A percentile compares a stretch with the other conserved stretches of the same genome.
Conservation (phyloP, 192 early-diverging fungal species). For the Fimicolochytrium jonesii region DNA sequence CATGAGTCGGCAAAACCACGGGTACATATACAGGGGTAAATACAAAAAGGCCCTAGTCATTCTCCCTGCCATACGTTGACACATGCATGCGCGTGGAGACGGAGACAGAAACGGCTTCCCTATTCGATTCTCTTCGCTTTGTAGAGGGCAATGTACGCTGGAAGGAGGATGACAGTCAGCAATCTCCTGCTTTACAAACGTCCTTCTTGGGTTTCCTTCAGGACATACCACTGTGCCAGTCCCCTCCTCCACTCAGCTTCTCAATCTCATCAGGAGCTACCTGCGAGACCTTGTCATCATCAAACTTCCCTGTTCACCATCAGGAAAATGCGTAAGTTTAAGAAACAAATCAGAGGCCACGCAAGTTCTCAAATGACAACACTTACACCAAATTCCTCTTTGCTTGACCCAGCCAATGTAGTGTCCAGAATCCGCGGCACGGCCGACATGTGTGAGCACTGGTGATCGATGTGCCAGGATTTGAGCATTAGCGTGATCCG, state of each 20-base stretch:
- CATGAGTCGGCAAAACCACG: no score
- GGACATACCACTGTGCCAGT: constrained; percentile 46
- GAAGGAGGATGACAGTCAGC: no score
- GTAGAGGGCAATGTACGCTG: constrained; percentile 86
- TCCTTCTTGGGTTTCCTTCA: neutral
- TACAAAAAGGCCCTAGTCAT: no score
- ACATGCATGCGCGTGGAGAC: no score
- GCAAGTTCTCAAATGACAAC: no score
- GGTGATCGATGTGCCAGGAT: no score
- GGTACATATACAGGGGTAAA: no score
- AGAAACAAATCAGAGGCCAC: neutral
- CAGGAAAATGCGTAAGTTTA: neutral
- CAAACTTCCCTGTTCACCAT: constrained; percentile 64
- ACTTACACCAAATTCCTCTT: constrained; percentile 50
- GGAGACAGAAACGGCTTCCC: constrained; percentile 59
- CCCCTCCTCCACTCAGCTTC: constrained; percentile 87
- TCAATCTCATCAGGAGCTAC: constrained; percentile 82
- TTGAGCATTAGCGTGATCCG: no score
- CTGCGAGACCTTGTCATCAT: constrained; percentile 90
- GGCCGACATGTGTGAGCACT: constrained; percentile 93
- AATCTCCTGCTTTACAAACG: neutral
- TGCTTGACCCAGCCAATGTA: constrained; percentile 95
- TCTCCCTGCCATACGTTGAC: no score
- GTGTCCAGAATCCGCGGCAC: constrained; percentile 84
- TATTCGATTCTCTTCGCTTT: constrained; percentile 65